Evolutionary conservation across 2,329 filamentous ascomycete genomes (phyloP).

Genomic region (Sphaerulina vaccinii): DNA sequence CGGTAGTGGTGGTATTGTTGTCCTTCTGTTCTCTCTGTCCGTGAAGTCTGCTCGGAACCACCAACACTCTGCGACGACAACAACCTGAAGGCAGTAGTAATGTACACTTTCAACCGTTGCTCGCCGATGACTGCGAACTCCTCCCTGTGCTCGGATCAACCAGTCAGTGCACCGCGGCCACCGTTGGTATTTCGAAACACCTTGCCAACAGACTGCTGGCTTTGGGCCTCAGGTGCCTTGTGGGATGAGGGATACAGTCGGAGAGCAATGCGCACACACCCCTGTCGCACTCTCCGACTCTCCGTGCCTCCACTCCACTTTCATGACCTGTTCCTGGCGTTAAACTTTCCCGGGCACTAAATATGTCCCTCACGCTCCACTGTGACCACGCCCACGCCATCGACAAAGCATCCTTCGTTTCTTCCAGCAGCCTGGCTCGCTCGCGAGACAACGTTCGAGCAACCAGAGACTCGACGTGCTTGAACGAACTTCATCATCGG

Average conservation of each 20-base stretch:
- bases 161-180: neutral
- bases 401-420: too few species aligned
- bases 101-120: too few species aligned
- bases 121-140: neutral
- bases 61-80: neutral
- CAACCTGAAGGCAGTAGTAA: too few species aligned
- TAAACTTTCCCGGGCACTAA: too few species aligned
- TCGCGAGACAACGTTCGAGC: neutral
- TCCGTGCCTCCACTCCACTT: slow-evolving; percentile 4
- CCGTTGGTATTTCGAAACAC: slow-evolving; percentile 1
- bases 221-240: slow-evolving; percentile 2
- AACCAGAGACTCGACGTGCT: neutral
- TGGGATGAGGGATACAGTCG: slow-evolving; percentile 4
- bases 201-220: neutral
- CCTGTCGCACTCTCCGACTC: neutral
- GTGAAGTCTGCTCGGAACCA: neutral
- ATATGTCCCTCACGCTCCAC: neutral
- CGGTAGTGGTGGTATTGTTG: slow-evolving; percentile 1
- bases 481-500: too few species aligned
- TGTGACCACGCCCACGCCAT: too few species aligned
- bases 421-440: too few species aligned
- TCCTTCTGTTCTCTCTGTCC: neutral
- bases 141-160: neutral
- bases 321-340: slow-evolving; percentile 5
- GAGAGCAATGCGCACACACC: neutral